Percentiles rank a stretch among this genome's conserved stretches.
These are phyloP conservation scores for Fusarium solani-melongenae DNA, from an alignment of 2,329 filamentous ascomycete genomes.

Conservation along the genomic window DNA sequence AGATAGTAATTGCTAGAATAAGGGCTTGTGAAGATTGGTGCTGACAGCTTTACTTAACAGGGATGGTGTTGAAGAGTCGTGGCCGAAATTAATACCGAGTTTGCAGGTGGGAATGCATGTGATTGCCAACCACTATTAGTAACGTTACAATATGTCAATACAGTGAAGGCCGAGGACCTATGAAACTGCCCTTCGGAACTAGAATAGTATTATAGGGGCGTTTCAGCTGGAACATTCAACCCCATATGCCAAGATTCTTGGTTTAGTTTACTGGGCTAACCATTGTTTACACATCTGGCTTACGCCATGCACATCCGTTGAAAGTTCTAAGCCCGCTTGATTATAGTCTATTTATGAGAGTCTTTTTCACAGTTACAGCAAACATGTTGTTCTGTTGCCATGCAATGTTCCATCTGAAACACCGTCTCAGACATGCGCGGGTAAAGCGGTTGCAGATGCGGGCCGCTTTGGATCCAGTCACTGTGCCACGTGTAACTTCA, in stretches of 20 bases:
- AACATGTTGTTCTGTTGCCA: background rate
- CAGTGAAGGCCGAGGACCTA: background rate
- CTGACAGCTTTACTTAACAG: background rate
- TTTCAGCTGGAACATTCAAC: background rate
- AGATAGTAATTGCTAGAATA: background rate
- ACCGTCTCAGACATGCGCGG: background rate
- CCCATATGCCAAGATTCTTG: background rate
- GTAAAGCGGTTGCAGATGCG: background rate
- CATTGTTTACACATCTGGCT: too few species aligned
- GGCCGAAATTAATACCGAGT: background rate
- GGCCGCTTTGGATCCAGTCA: background rate
- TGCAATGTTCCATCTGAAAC: background rate
- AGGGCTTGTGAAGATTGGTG: background rate
- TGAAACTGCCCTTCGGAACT: background rate
- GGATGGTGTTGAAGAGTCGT: background rate
- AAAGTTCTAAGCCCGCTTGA: background rate
- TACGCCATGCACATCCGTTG: too few species aligned
- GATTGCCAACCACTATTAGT: background rate
- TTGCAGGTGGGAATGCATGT: background rate
- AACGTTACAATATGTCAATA: background rate
- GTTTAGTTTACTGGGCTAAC: background rate
- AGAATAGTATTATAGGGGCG: background rate
- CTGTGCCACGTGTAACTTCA: background rate
- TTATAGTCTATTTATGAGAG: background rate
- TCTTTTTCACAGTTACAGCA: background rate